Base-by-base conservation (phyloP, 129 eudicot species). In the Kitagawia praeruptora region DNA sequence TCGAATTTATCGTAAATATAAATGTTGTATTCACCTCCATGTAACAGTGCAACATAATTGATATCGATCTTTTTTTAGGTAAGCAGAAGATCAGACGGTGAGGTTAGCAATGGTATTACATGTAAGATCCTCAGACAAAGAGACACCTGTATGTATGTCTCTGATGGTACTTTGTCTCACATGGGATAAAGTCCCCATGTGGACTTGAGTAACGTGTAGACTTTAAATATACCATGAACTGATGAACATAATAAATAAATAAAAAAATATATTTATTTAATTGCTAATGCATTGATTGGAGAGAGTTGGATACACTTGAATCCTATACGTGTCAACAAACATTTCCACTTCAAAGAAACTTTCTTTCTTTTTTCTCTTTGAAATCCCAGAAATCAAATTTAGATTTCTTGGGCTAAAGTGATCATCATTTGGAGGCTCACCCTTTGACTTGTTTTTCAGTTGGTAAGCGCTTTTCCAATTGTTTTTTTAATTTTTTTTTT, bases 281-380 rank as follows among this genome's bases (percentile, higher is more conserved):
- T 27, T 27, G 5, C 5, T 4, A 75, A 53, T 56, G 77, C 88
- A 87, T 84, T 89, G 85, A 88, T 87, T 88, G 87, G 75, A 85
- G 80, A 34, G 42, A 85, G 77, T 75, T 86, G 79, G 86, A 88
- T 86, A 92, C 69, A n/a, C 83, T 82, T 85, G 87, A 79, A 69
- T 77, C 84, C 84, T 74, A 85, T 85, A 87, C 97, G 90, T 86
- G 93, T 87, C 97, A 16, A 27, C 41, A 45, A 81, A 85, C 82
- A 76, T 18, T 70, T 63, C 77, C 83, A 85, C 84, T 85, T 78
- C 81, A 83, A 61, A 74, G 61, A 77, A 80, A 48, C 67, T 63
- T 80, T 75, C 80, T 80, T 49, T 74, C 82, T 46, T 45, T 67
- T 73, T 63, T 44, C 74, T 82, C 84, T 76, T 81, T 78, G 80